A percentile compares a stretch with the other conserved stretches of the same genome.
Evolutionary conservation across 306 rosid genomes (phyloP).

Genomic region (Cucumis sativus): Cucumber_9930_V3 NC_026656.2:3462501-3463000

Average conservation of each 20-base stretch:
- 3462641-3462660: conserved; percentile 8
- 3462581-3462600: neutral
- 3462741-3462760: neutral
- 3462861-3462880: conserved; percentile 68
- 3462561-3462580: neutral
- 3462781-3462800: conserved; percentile 89
- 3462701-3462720: neutral
- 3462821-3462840: conserved; percentile 93
- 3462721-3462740: conserved; percentile 5
- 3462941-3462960: conserved; percentile 75
- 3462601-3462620: conserved; percentile 3
- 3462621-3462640: neutral
- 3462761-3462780: conserved; percentile 82
- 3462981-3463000: conserved; percentile 57
- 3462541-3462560: neutral
- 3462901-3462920: conserved; percentile 57
- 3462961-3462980: conserved; percentile 74
- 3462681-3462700: conserved; percentile 3
- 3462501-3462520: too few species aligned
- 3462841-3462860: conserved; percentile 64
- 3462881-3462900: conserved; percentile 78
- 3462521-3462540: neutral
- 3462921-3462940: conserved; percentile 87
- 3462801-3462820: conserved; percentile 89
- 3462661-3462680: conserved; percentile 2